Conservation (phyloP, 1,139 yeast species). For the Lodderomyces beijingensis region DNA sequence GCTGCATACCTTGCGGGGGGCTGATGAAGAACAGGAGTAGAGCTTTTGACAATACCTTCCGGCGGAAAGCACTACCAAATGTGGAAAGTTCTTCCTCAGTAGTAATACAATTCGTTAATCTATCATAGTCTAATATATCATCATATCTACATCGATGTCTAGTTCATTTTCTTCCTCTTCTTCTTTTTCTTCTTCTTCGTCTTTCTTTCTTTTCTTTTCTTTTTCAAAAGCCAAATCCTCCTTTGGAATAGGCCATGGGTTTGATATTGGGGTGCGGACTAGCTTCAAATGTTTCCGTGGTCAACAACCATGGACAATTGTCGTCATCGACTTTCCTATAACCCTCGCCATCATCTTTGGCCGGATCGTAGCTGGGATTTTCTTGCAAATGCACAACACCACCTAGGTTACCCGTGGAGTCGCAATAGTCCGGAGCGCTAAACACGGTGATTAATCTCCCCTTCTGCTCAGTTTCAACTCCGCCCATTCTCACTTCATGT, state of each 20-base stretch:
- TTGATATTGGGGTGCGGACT: constrained; percentile 87
- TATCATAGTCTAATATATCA: too few relatives aligned
- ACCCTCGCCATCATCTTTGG: constrained; percentile 43
- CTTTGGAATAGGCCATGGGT: constrained; percentile 94
- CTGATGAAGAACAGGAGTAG: too few relatives aligned
- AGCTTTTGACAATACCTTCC: too few relatives aligned
- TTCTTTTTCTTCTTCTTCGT: constrained; percentile 3
- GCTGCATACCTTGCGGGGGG: too few relatives aligned
- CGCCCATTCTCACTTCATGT: constrained; percentile 92
- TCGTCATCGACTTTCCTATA: constrained; percentile 45
- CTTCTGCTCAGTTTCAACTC: constrained; percentile 83
- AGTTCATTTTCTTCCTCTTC: constrained; percentile 3
- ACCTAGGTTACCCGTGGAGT: constrained; percentile 83
- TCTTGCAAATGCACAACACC: constrained; percentile 69
- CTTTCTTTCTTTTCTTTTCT: constrained; percentile 1
- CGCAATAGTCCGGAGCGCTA: constrained; percentile 97
- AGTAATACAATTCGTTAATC: too few relatives aligned
- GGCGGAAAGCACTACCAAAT: too few relatives aligned
- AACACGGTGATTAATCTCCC: constrained; percentile 87
- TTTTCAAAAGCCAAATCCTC: constrained; percentile 42
- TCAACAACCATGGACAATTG: constrained; percentile 47
- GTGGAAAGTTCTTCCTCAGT: too few relatives aligned
- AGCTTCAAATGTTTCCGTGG: constrained; percentile 62
- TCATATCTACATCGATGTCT: background rate
- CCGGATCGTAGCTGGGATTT: constrained; percentile 27